Evolutionary conservation across 139 green algal species (phyloP).

Genomic region (Micromonas commoda): DNA sequence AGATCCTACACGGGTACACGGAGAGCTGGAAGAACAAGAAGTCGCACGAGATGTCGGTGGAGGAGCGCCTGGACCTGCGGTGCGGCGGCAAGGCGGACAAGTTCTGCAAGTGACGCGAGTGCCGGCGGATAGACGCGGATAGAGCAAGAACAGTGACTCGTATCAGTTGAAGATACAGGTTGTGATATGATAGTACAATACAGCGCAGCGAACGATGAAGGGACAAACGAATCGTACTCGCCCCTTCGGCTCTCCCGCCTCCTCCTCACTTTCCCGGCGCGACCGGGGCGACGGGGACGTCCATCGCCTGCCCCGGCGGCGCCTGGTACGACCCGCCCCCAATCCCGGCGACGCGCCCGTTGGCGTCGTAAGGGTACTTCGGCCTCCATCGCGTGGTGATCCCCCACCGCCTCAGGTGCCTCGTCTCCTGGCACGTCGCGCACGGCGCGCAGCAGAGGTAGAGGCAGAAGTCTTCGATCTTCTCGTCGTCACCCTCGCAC

Average conservation of each 20-base stretch:
- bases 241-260: too few relatives aligned
- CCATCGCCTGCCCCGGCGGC: not conserved
- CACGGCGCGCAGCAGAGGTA: not conserved
- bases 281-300: not conserved
- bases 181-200: too few relatives aligned
- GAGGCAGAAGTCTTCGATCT: not conserved
- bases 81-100: conserved; percentile 11
- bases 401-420: not conserved
- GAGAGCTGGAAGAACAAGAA: not conserved
- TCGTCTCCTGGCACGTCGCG: not conserved
- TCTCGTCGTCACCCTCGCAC: not conserved
- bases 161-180: too few relatives aligned
- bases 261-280: too few relatives aligned
- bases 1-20: conserved; percentile 17
- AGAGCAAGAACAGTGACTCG: not conserved
- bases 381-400: not conserved
- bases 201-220: too few relatives aligned
- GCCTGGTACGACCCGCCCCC: not conserved
- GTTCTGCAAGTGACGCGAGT: conserved; percentile 20
- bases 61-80: conserved; percentile 18
- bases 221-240: not conserved
- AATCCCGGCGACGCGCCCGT: not conserved
- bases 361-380: too few relatives aligned
- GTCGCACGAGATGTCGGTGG: not conserved
- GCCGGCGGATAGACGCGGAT: not conserved